A percentile compares a stretch with the other conserved stretches of the same genome.
Evolutionary conservation across 495 filamentous ascomycete genomes (phyloP).

Genomic region (Penicillium turbatum): DNA sequence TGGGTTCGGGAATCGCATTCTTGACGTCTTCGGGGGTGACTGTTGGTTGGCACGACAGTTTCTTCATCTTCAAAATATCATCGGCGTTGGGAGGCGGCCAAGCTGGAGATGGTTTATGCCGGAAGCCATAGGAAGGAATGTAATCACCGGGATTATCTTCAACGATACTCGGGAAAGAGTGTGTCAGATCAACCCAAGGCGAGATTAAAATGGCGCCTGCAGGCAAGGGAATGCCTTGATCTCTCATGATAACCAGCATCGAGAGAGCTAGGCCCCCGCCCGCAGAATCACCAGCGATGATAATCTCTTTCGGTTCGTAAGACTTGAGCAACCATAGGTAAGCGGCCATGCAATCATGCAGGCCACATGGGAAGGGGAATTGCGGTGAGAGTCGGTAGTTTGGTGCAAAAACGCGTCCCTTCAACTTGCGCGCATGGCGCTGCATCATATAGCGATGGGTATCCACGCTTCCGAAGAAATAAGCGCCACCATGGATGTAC

Average conservation of each 20-base stretch:
- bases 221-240: conserved; percentile 74
- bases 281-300: conserved; percentile 85
- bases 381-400: conserved; percentile 86
- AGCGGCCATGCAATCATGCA: conserved; percentile 82
- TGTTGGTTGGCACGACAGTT: conserved; percentile 34
- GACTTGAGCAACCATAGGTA: conserved; percentile 75
- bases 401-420: conserved; percentile 82
- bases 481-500: conserved; percentile 84
- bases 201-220: conserved; percentile 88
- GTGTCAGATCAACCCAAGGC: conserved; percentile 90
- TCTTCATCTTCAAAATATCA: conserved; percentile 50
- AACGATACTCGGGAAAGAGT: conserved; percentile 87
- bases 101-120: conserved; percentile 72
- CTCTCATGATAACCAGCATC: conserved; percentile 75
- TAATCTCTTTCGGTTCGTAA: conserved; percentile 71
- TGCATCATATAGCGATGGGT: conserved; percentile 96
- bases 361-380: conserved; percentile 88
- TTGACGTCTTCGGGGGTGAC: conserved; percentile 23
- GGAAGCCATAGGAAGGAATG: conserved; percentile 80
- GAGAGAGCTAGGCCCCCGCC: conserved; percentile 82
- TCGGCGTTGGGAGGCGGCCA: conserved; percentile 91
- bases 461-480: conserved; percentile 88
- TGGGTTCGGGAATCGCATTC: conserved; percentile 10
- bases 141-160: conserved; percentile 73
- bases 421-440: conserved; percentile 87